Percentiles rank a stretch among this genome's conserved stretches.
Evolutionary conservation across 176 grass and related monocot species (phyloP).

Genomic region (Puccinellia tenuiflora): DNA sequence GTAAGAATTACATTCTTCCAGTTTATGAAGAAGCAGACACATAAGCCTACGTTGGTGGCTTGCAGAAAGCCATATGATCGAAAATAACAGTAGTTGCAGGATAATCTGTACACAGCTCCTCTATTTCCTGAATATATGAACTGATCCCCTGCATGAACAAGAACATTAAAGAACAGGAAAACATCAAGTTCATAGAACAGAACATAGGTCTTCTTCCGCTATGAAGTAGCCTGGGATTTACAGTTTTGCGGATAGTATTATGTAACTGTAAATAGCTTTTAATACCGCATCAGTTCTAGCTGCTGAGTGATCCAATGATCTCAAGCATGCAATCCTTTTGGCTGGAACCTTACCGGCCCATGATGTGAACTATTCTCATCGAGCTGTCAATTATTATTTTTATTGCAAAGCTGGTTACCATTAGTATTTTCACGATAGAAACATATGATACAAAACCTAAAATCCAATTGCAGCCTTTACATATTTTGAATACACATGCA

Average conservation of each 20-base stretch:
- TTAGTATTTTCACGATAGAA: not conserved
- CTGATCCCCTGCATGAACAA: conserved; percentile 47
- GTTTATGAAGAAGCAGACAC: not conserved
- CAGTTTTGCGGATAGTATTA: not conserved
- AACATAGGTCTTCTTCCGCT: not conserved
- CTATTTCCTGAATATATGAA: conserved; percentile 67
- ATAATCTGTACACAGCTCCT: conserved; percentile 64
- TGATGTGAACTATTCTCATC: not conserved
- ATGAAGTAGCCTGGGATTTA: not conserved
- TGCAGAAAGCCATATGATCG: conserved; percentile 94
- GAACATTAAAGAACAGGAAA: not conserved
- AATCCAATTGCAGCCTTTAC: not conserved
- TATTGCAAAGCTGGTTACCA: not conserved
- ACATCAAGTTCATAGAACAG: not conserved
- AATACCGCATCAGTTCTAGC: not conserved
- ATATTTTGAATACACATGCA: not conserved
- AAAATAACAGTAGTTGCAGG: conserved; percentile 68
- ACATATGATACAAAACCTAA: not conserved
- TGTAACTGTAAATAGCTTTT: not conserved
- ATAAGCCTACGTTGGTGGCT: conserved; percentile 58
- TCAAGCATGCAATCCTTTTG: not conserved
- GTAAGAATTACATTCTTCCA: not conserved
- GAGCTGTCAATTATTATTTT: not conserved
- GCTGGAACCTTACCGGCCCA: not conserved
- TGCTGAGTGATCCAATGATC: not conserved